phyloP scores from a whole-genome alignment of 805 yeast species.

The Cyberlindnera maritima region DNA sequence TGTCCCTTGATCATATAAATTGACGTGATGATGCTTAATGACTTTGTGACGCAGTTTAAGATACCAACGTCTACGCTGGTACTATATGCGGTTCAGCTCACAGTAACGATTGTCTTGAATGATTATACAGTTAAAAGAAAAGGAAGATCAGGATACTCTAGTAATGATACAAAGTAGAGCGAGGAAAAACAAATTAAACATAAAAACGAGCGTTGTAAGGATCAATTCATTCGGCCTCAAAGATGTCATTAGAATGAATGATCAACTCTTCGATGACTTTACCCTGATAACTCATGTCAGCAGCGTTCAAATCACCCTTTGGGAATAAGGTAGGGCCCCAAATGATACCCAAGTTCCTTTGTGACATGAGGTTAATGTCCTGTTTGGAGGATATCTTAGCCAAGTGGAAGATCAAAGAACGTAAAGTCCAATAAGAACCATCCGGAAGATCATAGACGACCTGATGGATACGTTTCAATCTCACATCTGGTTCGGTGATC shows the following conservation, averaged over 20 bases:
- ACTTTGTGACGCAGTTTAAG: too few species aligned
- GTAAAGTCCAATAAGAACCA: constrained; percentile 88
- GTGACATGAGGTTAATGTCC: constrained; percentile 73
- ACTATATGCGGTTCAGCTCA: too few species aligned
- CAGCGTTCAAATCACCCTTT: constrained; percentile 61
- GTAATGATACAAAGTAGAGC: not conserved
- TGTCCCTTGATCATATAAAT: constrained; percentile 13
- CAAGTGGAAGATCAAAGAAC: constrained; percentile 83
- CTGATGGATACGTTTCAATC: constrained; percentile 78
- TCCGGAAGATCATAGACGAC: constrained; percentile 89
- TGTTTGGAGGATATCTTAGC: constrained; percentile 66
- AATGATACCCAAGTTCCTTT: constrained; percentile 77
- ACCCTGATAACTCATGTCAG: constrained; percentile 74
- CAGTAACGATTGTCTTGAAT: not conserved
- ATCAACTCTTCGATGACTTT: constrained; percentile 82
- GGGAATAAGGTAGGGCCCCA: constrained; percentile 93
- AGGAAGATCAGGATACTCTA: not conserved
- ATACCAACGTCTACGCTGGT: too few species aligned
- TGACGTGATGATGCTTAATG: too few species aligned
- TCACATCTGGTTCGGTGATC: constrained; percentile 56
- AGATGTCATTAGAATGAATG: constrained; percentile 78
- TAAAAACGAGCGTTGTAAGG: not conserved
- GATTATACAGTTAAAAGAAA: not conserved
- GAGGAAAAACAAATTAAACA: not conserved
- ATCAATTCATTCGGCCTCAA: constrained; percentile 53